Conservation (phyloP, 129 eudicot species). For the Flaveria bidentis region DNA sequence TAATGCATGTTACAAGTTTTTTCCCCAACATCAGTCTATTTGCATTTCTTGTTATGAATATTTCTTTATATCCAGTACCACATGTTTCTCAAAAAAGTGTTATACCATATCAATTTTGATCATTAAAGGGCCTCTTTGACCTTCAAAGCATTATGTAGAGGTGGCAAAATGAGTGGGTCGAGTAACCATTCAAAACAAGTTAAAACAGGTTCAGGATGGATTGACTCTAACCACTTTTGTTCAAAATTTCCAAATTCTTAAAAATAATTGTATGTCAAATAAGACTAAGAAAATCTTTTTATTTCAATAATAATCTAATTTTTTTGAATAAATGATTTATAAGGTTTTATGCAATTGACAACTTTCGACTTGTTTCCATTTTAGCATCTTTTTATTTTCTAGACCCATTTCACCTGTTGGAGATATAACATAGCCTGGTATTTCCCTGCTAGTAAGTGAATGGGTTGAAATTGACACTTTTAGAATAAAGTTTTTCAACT, state of each 20-base stretch:
- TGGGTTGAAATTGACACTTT: neutral
- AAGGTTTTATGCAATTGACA: neutral
- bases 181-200: neutral
- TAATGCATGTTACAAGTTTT: neutral
- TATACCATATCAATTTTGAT: neutral
- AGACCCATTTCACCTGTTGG: neutral
- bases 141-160: conserved; percentile 8
- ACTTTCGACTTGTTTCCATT: neutral
- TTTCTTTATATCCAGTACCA: neutral
- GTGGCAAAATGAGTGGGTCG: neutral
- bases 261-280: neutral
- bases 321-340: neutral
- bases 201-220: neutral
- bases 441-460: neutral
- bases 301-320: neutral
- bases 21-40: neutral
- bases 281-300: neutral
- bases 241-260: neutral
- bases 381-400: neutral
- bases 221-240: neutral
- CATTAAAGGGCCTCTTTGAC: neutral
- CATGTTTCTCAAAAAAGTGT: neutral
- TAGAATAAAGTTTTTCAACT: neutral
- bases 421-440: neutral
- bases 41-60: neutral